Base-by-base conservation (phyloP, 495 filamentous ascomycete genomes). In the Penicillium herquei region DNA sequence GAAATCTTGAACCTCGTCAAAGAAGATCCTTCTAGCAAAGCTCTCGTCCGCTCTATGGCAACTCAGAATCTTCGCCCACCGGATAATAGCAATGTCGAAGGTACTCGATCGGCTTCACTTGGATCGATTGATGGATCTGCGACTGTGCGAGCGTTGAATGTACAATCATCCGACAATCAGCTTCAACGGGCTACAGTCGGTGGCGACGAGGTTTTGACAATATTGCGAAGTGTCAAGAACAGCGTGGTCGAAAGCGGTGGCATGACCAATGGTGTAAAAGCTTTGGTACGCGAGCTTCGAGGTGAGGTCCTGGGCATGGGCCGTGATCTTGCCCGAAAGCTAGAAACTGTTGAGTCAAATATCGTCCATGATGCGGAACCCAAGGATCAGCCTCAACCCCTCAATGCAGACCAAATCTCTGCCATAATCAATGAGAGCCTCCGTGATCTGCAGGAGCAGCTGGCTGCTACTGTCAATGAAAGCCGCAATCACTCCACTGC, bases 301-400 rank as follows among this genome's bases (percentile, higher is more conserved):
- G 90, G 92, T 11, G 92, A 98, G 64, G 92, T 98, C 7, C 81
- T 97, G 2, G 91, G 90, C 4, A 96, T 97, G 93, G 91, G 91
- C 6, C 78, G 91, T 52, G 87, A 96, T 59, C 80, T 97, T 30
- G 91, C 87, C 31, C 83, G 88, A n/a, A 86, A 88, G 63, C 77
- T 97, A 3, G 90, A 96, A 51, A 81, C 89, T 41, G 76, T 80
- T 2, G 81, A 84, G 31, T 65, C 68, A 33, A 67, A 70, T 31
- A 70, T 70, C 26, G 67, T 69, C 10, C 75, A 77, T 16, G 70
- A 75, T 11, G 67, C 68, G 26, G 7, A 49, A 2, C 39, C 51
- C 42, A 80, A 79, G 37, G 73, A 81, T 4, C 69, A 67, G 14
- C 71, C 75, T 7, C 75, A 40, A 26, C 18, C 39, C n/a, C 50